Percentiles rank a stretch among this genome's conserved stretches.
Conservation (phyloP, 2,329 filamentous ascomycete species). For the Stagonosporopsis vannaccii region DNA sequence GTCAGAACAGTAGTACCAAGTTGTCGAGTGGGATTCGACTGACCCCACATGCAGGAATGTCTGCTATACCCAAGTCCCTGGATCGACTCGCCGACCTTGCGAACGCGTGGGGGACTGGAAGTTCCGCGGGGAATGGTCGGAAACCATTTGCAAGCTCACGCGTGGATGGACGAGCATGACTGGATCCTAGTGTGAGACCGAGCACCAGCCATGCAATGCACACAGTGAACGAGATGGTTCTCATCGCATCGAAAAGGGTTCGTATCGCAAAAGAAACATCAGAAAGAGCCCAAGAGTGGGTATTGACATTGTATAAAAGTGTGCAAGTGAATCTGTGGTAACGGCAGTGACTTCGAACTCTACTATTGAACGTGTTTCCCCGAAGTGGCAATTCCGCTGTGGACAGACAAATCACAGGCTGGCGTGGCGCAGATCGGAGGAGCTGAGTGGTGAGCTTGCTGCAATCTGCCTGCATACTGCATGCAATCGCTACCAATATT, state of each 20-base stretch:
- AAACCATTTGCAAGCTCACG: neutral
- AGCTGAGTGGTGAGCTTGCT: neutral
- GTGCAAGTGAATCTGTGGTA: neutral
- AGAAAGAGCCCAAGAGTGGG: neutral
- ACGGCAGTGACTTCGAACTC: neutral
- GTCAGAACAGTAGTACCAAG: neutral
- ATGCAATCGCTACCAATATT: neutral
- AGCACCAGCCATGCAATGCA: neutral
- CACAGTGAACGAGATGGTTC: neutral
- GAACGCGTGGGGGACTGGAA: neutral
- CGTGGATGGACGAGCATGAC: conserved; percentile 1
- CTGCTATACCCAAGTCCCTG: conserved; percentile 19
- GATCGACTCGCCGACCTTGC: neutral
- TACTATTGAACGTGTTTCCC: neutral
- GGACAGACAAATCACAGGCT: neutral
- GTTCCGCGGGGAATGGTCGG: neutral
- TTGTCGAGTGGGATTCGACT: neutral
- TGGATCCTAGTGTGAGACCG: neutral
- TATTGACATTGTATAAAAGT: neutral
- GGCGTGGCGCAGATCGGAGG: neutral
- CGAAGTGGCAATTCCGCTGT: neutral
- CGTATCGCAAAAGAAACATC: neutral
- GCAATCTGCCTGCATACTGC: neutral
- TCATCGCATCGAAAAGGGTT: neutral
- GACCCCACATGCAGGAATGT: conserved; percentile 33